Evolutionary conservation across 2,329 filamentous ascomycete genomes (phyloP).

Genomic region (Alternaria conjuncta): DNA sequence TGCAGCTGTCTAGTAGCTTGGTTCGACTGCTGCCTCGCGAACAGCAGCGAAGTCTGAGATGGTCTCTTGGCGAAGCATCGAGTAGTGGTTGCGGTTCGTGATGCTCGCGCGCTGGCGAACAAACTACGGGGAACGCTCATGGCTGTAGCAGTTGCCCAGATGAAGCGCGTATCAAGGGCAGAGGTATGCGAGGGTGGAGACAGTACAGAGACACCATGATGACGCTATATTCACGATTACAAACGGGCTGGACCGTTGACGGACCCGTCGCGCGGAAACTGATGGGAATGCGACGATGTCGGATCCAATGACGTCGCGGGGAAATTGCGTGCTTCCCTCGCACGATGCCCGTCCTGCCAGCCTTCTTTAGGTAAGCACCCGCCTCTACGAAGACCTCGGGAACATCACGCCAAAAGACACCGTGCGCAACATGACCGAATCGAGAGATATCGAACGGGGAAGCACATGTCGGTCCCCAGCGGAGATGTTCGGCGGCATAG

Average conservation of each 20-base stretch:
- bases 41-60: slow-evolving; percentile 13
- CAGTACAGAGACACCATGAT: slow-evolving; percentile 16
- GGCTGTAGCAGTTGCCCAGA: slow-evolving; percentile 3
- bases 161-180: neutral
- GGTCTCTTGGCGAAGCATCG: slow-evolving; percentile 12
- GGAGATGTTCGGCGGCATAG: neutral
- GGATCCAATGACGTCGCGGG: slow-evolving; percentile 33
- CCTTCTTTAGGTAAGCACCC: slow-evolving; percentile 11
- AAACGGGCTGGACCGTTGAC: slow-evolving; percentile 13
- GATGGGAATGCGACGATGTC: slow-evolving; percentile 12
- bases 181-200: slow-evolving; percentile 14
- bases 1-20: slow-evolving; percentile 37
- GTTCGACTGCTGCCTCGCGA: slow-evolving; percentile 28
- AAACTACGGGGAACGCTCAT: slow-evolving; percentile 44
- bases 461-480: neutral
- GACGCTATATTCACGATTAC: slow-evolving; percentile 24
- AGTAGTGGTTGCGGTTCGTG: slow-evolving; percentile 16
- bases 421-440: neutral
- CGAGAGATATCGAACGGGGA: neutral
- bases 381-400: neutral
- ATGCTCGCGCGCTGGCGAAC: slow-evolving; percentile 29
- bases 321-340: slow-evolving; percentile 34
- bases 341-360: slow-evolving; percentile 15
- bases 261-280: slow-evolving; percentile 9
- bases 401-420: neutral